Base-by-base conservation (phyloP, 805 yeast genomes). In the Vanderwaltozyma yarrowii region DNA sequence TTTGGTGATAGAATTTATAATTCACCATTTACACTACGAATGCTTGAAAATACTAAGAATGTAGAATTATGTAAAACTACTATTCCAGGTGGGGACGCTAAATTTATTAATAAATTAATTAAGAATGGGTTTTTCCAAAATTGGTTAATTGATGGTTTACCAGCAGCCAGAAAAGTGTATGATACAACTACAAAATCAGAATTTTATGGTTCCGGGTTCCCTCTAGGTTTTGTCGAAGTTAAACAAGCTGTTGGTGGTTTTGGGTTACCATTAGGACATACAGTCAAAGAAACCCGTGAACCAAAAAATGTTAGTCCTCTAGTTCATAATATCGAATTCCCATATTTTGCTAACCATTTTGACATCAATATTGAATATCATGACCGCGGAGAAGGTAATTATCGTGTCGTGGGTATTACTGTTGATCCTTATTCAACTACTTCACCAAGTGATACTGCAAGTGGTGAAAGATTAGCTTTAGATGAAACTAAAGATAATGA, bases 1-100 rank as follows among this genome's bases (percentile, higher is more conserved):
- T 87, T 92, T 58, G 98, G 98, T 46, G 98, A 92, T 62, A 72
- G 98, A 57, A 87, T 92, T 45, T 87, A 83, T 68, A 79, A 84
- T 53, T 87, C 97, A 9, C 96, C 97, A 5, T 86, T 84, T 53
- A 74, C 79, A 36, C 65, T 92, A 44, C 69, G 74, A 27, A 83
- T 92, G 94, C 69, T 82, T 45, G 71, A 82, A 56, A 74, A 83
- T 45, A 71, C 71, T 52, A 58, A 69, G 5, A 92, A 98, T 67
- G 67, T 67, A 38, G 48, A 57, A n/a, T 64, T 88, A 38, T 92
- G 98, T 64, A 50, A 69, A 1, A 50, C 70, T 2, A 47, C 43
- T 2, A 86, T 83, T 57, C 70, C 80, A 28, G 70, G 72, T 23
- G 59, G 73, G 1, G 95, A 86, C 54, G 71, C 84, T 3, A 68